Conservation (phyloP, 2,329 filamentous ascomycete species). For the Fusarium sp. region DNA sequence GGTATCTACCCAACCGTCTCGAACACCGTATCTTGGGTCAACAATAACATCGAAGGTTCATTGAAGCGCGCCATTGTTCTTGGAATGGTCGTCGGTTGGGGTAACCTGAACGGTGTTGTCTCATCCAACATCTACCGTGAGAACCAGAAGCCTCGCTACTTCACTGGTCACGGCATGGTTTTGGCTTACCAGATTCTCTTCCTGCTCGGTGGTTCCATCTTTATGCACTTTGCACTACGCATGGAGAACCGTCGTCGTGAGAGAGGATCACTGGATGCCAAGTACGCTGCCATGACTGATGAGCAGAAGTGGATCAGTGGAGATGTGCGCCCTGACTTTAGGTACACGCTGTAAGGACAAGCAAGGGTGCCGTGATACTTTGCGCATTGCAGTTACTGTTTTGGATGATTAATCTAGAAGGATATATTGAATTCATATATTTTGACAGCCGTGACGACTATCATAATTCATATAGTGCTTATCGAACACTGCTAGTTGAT, state of each 20-base stretch:
- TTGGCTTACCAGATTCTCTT: conserved; percentile 73
- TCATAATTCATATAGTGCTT: not conserved
- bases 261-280: conserved; percentile 66
- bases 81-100: conserved; percentile 81
- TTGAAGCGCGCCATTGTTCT: conserved; percentile 77
- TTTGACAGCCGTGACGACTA: rapidly evolving
- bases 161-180: conserved; percentile 69
- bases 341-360: conserved; percentile 46
- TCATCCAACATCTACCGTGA: conserved; percentile 71
- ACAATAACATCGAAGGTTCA: conserved; percentile 72
- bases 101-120: conserved; percentile 77
- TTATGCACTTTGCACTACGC: conserved; percentile 68
- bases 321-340: conserved; percentile 58
- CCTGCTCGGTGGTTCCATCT: conserved; percentile 70
- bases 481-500: not conserved
- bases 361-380: too few relatives aligned
- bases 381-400: not conserved
- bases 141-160: conserved; percentile 45
- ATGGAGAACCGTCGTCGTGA: conserved; percentile 69
- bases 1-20: conserved; percentile 78
- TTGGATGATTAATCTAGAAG: not conserved
- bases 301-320: conserved; percentile 67
- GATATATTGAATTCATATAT: too few relatives aligned
- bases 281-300: conserved; percentile 64
- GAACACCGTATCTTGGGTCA: conserved; percentile 77